phyloP scores from a whole-genome alignment of 2,329 filamentous ascomycete genomes.

The Metarhizium humberi region DNA sequence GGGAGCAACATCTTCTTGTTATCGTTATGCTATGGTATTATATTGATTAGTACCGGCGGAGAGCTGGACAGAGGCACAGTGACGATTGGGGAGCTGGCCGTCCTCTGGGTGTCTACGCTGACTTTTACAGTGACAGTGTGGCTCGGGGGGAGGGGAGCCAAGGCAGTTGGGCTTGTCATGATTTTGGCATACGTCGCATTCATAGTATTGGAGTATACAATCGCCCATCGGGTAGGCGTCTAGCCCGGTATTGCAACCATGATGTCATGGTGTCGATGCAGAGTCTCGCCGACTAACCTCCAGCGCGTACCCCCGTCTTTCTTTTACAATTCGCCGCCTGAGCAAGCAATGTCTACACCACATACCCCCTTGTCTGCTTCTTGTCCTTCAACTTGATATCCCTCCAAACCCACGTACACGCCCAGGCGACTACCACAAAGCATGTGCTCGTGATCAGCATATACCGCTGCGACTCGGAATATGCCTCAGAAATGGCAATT shows the following conservation, averaged over 20 bases:
- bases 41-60: slow-evolving; percentile 11
- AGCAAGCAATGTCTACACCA: too few relatives aligned
- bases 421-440: background rate
- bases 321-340: too few relatives aligned
- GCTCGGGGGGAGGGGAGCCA: slow-evolving; percentile 8
- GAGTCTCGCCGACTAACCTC: too few relatives aligned
- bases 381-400: background rate
- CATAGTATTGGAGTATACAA: background rate
- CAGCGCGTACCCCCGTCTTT: too few relatives aligned
- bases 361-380: too few relatives aligned
- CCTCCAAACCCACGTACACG: background rate
- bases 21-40: slow-evolving; percentile 36
- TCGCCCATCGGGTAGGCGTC: background rate
- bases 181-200: background rate
- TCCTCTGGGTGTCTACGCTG: slow-evolving; percentile 11
- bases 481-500: background rate
- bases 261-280: too few relatives aligned
- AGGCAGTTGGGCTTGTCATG: background rate
- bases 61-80: slow-evolving; percentile 7
- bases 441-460: background rate
- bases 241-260: background rate
- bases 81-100: slow-evolving; percentile 7
- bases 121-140: slow-evolving; percentile 11
- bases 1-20: slow-evolving; percentile 47
- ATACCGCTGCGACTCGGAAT: slow-evolving; percentile 2